Percentiles rank a stretch among this genome's conserved stretches.
phyloP scores from a whole-genome alignment of 2,329 filamentous ascomycete genomes.

The Xylariaceae sp. region DNA sequence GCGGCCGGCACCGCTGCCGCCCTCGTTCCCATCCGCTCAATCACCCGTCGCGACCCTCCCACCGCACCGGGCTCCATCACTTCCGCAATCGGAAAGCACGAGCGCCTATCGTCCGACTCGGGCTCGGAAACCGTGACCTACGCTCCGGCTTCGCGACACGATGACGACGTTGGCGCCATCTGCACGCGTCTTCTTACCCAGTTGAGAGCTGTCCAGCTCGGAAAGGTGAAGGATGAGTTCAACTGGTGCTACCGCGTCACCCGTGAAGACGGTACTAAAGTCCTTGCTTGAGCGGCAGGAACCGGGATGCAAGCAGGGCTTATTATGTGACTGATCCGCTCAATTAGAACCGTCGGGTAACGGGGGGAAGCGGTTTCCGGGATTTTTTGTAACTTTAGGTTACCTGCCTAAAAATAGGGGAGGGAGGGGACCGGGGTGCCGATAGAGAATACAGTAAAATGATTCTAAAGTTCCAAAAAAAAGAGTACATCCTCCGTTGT shows the following conservation, averaged over 20 bases:
- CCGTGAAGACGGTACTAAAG: conserved; percentile 41
- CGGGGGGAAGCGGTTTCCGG: too few relatives aligned
- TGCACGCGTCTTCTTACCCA: conserved; percentile 67
- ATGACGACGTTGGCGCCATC: conserved; percentile 66
- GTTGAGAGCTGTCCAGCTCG: conserved; percentile 80
- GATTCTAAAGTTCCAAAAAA: too few relatives aligned
- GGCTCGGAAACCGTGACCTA: conserved; percentile 49
- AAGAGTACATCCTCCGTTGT: too few relatives aligned
- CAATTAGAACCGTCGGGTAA: too few relatives aligned
- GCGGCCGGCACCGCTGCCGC: conserved; percentile 89
- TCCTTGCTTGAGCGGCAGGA: conserved; percentile 37
- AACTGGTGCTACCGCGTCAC: conserved; percentile 58
- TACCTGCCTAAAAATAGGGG: too few relatives aligned
- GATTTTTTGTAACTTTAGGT: too few relatives aligned
- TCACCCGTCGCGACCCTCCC: conserved; percentile 57
- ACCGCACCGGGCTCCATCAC: conserved; percentile 38
- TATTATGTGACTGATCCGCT: too few relatives aligned
- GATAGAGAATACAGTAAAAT: too few relatives aligned
- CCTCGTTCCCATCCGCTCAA: conserved; percentile 85
- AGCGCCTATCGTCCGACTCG: conserved; percentile 36
- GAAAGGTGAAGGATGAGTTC: conserved; percentile 70
- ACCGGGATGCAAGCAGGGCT: conserved; percentile 10
- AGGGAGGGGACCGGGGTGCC: too few relatives aligned
- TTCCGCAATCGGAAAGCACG: conserved; percentile 31
- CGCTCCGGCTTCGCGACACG: conserved; percentile 40